Base-by-base conservation (phyloP, 78 protist species). In the Dictyostelium capitatum region DNA sequence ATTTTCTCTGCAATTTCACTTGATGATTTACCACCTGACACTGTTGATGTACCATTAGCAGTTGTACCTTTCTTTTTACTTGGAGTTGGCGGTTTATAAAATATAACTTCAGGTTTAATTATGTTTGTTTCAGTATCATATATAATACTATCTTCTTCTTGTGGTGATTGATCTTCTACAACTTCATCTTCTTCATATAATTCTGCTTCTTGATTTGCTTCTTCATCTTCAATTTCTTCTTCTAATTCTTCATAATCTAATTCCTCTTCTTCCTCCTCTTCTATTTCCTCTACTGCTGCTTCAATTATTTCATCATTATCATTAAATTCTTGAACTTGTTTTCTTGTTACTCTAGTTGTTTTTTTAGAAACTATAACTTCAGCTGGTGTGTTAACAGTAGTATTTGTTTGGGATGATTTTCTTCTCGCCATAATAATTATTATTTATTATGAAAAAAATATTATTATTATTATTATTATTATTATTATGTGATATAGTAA, bases 41-140 rank as follows among this genome's bases (percentile, higher is more conserved):
- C 69, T 12, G 73, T 56, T 2, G 53, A 62, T 20, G 28, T 47
- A 46, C 65, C 41, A 46, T 46, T 64, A 6, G 14, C n/a, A 37
- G 43, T 2, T 3, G 43, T 62, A 20, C 30, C 51, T 7, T 28
- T 28, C 20, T 51, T 80, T 30, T 53, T 28, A 20, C 20, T 81
- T 23, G 62, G 67, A 20, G 25, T 81, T 23, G 62, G 67, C 46
- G 87, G 87, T 41, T n/a, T 41, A 65, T 81, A 81, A 48, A 81
- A 81, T 50, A 65, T 23, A 51, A 48, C 65, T 19, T 80, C 87
- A n/a, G 87, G 37, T 62, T 23, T 12, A 23, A 62, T 25, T 20
- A 12, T 2, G 12, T 32, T 23, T 30, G 37, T 8, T 56, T 20
- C 6, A 12, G 53, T 37, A 37, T 53, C 30, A 77, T 25, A 30